Evolutionary conservation across 108 stramenopile species (phyloP).

Genomic region (Seminavis robusta): DNA sequence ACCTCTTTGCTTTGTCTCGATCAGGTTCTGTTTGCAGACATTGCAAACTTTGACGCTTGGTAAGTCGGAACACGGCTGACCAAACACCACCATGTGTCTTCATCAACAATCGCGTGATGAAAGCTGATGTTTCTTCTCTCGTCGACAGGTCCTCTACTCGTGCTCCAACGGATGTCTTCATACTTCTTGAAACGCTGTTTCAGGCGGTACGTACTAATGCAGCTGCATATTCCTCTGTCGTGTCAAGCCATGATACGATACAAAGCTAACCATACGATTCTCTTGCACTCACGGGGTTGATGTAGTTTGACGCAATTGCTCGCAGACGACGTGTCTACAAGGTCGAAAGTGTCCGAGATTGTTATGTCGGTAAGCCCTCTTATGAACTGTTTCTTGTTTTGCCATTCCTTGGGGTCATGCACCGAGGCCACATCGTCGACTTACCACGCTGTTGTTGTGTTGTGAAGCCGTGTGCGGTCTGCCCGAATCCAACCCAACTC

Average conservation of each 20-base stretch:
- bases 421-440: too few relatives aligned
- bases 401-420: too few relatives aligned
- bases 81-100: not conserved
- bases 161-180: constrained; percentile 15
- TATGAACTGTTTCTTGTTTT: too few relatives aligned
- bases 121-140: too few relatives aligned
- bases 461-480: too few relatives aligned
- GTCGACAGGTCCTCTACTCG: constrained; percentile 3
- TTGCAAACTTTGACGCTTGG: not conserved
- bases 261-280: not conserved
- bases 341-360: constrained; percentile 8
- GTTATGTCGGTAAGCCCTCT: too few relatives aligned
- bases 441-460: too few relatives aligned
- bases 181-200: constrained; percentile 10
- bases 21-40: constrained; percentile 65
- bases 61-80: not conserved
- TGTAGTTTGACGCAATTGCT: not conserved
- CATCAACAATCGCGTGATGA: not conserved
- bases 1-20: too few relatives aligned
- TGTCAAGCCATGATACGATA: too few relatives aligned
- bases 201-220: not conserved
- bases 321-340: constrained; percentile 7
- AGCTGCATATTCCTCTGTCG: not conserved
- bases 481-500: too few relatives aligned
- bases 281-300: not conserved